Percentiles rank a stretch among this genome's conserved stretches.
Conservation (phyloP, 768 basidiomycete species). For the Boletellus ananiceps region DNA sequence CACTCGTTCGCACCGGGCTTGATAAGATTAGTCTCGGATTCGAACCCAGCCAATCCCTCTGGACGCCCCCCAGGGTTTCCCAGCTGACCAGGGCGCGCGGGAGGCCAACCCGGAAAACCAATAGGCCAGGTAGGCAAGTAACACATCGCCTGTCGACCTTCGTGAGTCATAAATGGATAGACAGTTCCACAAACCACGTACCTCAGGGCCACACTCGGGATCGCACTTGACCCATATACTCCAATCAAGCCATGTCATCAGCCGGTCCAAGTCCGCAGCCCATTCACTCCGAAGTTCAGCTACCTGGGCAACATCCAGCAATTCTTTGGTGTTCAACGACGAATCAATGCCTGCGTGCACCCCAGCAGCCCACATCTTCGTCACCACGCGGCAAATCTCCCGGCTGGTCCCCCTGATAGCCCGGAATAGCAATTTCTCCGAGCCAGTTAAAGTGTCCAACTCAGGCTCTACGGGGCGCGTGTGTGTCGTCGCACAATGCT, state of each 20-base stretch:
- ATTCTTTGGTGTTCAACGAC: neutral
- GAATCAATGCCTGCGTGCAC: neutral
- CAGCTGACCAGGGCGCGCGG: too few relatives aligned
- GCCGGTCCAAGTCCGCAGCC: neutral
- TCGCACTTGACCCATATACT: neutral
- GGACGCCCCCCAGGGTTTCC: too few relatives aligned
- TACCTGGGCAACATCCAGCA: neutral
- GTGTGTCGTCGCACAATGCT: neutral
- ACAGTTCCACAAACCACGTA: neutral
- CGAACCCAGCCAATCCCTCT: too few relatives aligned
- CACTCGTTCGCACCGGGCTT: too few relatives aligned
- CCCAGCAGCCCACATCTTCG: neutral
- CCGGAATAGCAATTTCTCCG: neutral
- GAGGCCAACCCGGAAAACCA: too few relatives aligned
- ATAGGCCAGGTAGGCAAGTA: too few relatives aligned
- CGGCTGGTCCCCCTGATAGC: neutral
- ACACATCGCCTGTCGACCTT: too few relatives aligned
- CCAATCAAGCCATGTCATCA: conserved; percentile 1
- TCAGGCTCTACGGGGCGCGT: neutral
- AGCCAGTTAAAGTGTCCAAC: neutral
- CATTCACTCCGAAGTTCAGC: neutral
- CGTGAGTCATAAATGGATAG: too few relatives aligned
- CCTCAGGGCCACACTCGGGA: neutral
- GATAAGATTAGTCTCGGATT: too few relatives aligned
- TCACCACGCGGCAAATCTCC: neutral